Base-by-base conservation (phyloP, 805 yeast species). In the Spencermartinsiella europaea region DNA sequence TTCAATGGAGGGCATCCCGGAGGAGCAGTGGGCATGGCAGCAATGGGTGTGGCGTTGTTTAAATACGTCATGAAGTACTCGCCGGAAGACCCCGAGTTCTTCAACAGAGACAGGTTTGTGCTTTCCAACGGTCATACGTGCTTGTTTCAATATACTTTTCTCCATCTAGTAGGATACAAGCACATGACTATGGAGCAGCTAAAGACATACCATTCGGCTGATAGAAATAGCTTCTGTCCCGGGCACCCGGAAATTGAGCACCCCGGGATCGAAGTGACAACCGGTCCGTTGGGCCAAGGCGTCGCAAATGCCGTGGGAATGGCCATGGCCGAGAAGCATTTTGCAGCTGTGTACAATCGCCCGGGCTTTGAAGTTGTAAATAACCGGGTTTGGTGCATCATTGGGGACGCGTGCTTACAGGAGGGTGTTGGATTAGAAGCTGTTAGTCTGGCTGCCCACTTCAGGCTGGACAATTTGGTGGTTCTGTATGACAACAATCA, bases 51-150 rank as follows among this genome's bases (percentile, higher is more conserved):
- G 7, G 31, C 31, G 12, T 25, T 25, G 31, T 25, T 25, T 25
- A 25, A 25, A 25, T 25, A 25, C 31, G 31, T 25, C 12, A 25
- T 25, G 31, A 25, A 25, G 12, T 25, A 25, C 31, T 25, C 31
- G 7, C 95, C 96, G 60, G 77, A 82, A 71, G 81, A 85, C 77
- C 90, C 96, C 53, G 73, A 77, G 51, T 90, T 95, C 95, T 73
- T 85, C 69, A 86, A 86, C 79, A 83, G 96, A 70, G 97, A 91
- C 68, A 79, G 97, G 69, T 91, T 90, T 58, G 90, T 90, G 37
- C 74, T 90, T 51, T 85, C 95, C 47, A 90, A 90, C 70, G 98
- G 98, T 64, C 98, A 90, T 69, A 95, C 95, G 25, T 85, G 89
- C 69, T 95, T 95, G 45, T 72, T 90, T 53, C 73, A 86, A 65